Base-by-base conservation (phyloP, 495 filamentous ascomycete genomes). In the Aspergillus avenaceus region DNA sequence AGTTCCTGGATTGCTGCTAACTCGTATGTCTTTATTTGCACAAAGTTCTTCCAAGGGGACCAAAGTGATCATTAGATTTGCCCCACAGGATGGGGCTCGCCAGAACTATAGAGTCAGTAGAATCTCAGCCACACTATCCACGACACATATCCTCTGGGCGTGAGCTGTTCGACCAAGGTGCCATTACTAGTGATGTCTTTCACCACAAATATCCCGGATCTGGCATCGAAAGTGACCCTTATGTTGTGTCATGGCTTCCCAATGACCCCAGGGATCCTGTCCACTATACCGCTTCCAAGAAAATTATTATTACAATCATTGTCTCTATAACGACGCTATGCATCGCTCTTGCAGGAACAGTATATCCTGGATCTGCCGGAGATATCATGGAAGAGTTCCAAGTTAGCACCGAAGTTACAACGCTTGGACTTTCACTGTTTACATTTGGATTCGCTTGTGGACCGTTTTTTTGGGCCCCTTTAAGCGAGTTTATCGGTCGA, bases 181-280 rank as follows among this genome's bases (percentile, higher is more conserved):
- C 43, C 9, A 27, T 45, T 14, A 45, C 43, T 11, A 13, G 32
- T 8, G 23, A 28, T 21, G 28, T 45, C n/a, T 8, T 45, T 9
- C 9, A 45, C 43, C 24, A 74, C 49, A 51, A 65, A 0, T 88
- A 87, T 59, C 54, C 63, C 22, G 86, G 86, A 5, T 58, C 71
- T 3, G 86, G 86, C 34, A 88, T 84, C 5, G 64, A 73, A 34
- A 77, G 81, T 4, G 75, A 84, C 19, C 86, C 86, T 1, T 90
- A 79, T 54, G 55, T 86, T 21, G 81, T 89, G 54, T 76, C 80
- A 34, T 88, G 80, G 64, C 72, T 88, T 1, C 77, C 78, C 11
- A 59, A 79, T 34, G 86, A 90, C 59, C 71, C 73, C 3, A 72
- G 77, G 46, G 82, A 88, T 62, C 81, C 84, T 5, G 77, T 84